Evolutionary conservation across 805 yeast species (phyloP).

Genomic region (Wickerhamomyces strasburgensis): DNA sequence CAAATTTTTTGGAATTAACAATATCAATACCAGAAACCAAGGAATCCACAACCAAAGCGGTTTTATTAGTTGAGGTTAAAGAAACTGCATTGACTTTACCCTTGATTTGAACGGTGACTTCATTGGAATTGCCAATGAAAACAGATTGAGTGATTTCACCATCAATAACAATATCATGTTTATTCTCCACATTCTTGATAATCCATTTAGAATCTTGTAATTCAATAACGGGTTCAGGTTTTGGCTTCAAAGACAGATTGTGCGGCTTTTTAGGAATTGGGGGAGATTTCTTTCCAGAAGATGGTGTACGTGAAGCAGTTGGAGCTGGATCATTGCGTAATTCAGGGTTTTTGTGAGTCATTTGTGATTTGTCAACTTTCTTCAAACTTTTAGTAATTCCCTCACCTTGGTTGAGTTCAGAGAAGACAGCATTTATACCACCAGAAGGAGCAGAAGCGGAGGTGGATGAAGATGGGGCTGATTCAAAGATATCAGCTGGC

Average conservation of each 20-base stretch:
- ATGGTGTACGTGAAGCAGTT: constrained; percentile 20
- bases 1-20: constrained; percentile 76
- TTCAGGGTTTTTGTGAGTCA: constrained; percentile 89
- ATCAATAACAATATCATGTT: constrained; percentile 60
- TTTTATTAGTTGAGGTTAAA: constrained; percentile 62
- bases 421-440: constrained; percentile 86
- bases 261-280: constrained; percentile 85
- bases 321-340: constrained; percentile 53
- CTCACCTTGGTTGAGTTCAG: constrained; percentile 85
- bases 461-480: constrained; percentile 25
- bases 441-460: constrained; percentile 27
- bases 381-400: constrained; percentile 77
- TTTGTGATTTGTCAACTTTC: constrained; percentile 88
- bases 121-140: constrained; percentile 76
- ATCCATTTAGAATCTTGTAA: constrained; percentile 86
- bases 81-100: constrained; percentile 92
- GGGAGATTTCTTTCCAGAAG: constrained; percentile 37
- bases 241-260: constrained; percentile 45
- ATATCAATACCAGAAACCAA: constrained; percentile 85
- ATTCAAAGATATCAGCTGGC: constrained; percentile 62
- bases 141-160: constrained; percentile 85
- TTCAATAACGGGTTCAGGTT: constrained; percentile 63
- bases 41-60: constrained; percentile 77
- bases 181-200: constrained; percentile 68
- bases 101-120: constrained; percentile 70